Base-by-base conservation (phyloP, 2,329 filamentous ascomycete species). In the Fusarium pseudonygamai region DNA sequence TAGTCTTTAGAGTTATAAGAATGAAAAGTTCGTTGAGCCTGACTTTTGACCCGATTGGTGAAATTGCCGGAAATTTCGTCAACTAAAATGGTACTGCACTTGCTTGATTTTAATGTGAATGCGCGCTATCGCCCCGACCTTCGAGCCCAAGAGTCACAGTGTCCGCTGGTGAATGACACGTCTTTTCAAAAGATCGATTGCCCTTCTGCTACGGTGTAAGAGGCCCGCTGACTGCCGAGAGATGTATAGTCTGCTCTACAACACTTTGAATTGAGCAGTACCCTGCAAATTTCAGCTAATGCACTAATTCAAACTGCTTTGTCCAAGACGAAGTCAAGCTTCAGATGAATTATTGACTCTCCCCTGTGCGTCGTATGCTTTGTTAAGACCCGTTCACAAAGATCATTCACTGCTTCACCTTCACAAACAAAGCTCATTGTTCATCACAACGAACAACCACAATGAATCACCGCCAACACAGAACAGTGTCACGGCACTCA, bases 81-180 rank as follows among this genome's bases (percentile, higher is more conserved):
- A 18, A n/a, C 3, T n/a, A 0, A n/a, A n/a, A 8, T 7, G 3
- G 2, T 11, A 3, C 6, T 2, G 26, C 4, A 9, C 7, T 49
- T 13, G 20, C 10, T 47, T 3, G 7, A 16, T 8, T n/a, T 2
- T 10, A 13, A 1, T 6, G 1, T n/a, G 20, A n/a, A 49, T 32
- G 10, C 20, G 26, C 14, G 8, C 7, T 16, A 6, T 16, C 45
- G 22, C 9, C 22, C 18, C 10, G 4, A 9, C 14, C 15, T 1
- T 7, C 7, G n/a, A 3, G 10, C 1, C 6, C 2, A 8, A 47
- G 4, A 16, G 20, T 3, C 13, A 30, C 4, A 7, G 5, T 4
- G 3, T 2, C 5, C 1, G 4, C 7, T 3, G 3, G 4, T 30
- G 6, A 8, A 22, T 11, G 7, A 8, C 1, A 12, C 16, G 0